Evolutionary conservation across 495 filamentous ascomycete species (phyloP).

Genomic region (Aspergillus campestris): DNA sequence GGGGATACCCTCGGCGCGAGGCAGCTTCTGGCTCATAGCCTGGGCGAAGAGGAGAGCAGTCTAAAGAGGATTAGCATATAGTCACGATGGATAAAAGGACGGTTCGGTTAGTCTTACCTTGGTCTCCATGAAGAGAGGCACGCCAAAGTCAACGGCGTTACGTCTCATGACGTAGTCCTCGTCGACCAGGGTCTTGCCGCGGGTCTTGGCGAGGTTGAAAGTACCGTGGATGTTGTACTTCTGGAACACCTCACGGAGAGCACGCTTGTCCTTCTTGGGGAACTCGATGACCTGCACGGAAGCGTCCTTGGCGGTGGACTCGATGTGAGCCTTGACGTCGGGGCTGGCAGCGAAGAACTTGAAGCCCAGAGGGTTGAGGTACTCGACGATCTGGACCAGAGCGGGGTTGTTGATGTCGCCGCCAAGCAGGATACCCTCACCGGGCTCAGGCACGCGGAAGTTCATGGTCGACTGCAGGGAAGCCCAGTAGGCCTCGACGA

Average conservation of each 20-base stretch:
- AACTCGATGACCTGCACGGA: slow-evolving; percentile 91
- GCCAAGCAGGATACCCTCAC: slow-evolving; percentile 89
- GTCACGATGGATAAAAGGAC: not conserved
- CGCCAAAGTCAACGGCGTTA: slow-evolving; percentile 96
- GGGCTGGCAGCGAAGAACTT: slow-evolving; percentile 81
- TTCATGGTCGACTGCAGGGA: slow-evolving; percentile 97
- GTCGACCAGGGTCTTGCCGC: slow-evolving; percentile 78
- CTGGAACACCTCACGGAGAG: slow-evolving; percentile 89
- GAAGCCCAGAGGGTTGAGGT: slow-evolving; percentile 82
- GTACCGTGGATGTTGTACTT: slow-evolving; percentile 94
- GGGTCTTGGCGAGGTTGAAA: slow-evolving; percentile 83
- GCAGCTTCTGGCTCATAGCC: slow-evolving; percentile 93
- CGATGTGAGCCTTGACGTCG: slow-evolving; percentile 74
- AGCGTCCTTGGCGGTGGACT: slow-evolving; percentile 57
- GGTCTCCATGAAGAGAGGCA: slow-evolving; percentile 97
- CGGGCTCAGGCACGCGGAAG: slow-evolving; percentile 89
- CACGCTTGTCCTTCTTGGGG: slow-evolving; percentile 91
- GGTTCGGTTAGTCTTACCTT: slow-evolving; percentile 56
- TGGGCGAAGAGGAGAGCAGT: slow-evolving; percentile 91
- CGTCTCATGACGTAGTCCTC: slow-evolving; percentile 98
- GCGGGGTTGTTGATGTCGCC: slow-evolving; percentile 63
- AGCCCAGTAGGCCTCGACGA: slow-evolving; percentile 96
- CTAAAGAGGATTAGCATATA: slow-evolving; percentile 38
- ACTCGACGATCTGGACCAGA: slow-evolving; percentile 69
- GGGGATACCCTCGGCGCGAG: slow-evolving; percentile 72